Conservation (phyloP, 495 filamentous ascomycete genomes). For the Venustampulla echinocandica region DNA sequence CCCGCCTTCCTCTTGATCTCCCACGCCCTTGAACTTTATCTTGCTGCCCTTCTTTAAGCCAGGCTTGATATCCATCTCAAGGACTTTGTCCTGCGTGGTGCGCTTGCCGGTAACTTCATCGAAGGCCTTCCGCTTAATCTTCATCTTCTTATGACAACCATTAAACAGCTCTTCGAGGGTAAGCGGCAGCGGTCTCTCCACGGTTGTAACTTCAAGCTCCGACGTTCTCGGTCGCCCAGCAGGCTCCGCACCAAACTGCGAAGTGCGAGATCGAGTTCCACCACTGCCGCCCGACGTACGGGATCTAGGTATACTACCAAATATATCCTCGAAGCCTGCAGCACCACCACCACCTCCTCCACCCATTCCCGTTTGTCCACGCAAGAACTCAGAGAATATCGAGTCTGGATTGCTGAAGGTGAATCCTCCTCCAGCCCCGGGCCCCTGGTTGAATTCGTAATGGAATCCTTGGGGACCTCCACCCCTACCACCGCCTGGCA, state of each 20-base stretch:
- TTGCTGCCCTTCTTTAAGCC: constrained; percentile 93
- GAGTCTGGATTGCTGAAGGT: constrained; percentile 72
- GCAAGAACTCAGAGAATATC: constrained; percentile 77
- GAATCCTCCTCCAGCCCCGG: constrained; percentile 53
- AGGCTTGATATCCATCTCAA: constrained; percentile 90
- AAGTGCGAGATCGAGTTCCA: constrained; percentile 27
- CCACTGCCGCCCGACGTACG: constrained; percentile 26
- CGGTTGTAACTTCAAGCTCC: constrained; percentile 80
- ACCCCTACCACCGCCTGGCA: constrained; percentile 34
- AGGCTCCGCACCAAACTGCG: constrained; percentile 33
- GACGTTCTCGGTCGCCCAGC: constrained; percentile 41
- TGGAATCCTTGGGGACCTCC: constrained; percentile 41
- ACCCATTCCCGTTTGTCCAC: constrained; percentile 39
- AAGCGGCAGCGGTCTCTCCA: constrained; percentile 75
- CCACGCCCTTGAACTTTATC: constrained; percentile 93
- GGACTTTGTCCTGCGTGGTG: constrained; percentile 74
- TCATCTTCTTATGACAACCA: constrained; percentile 89
- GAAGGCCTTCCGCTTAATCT: constrained; percentile 92
- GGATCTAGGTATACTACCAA: constrained; percentile 29
- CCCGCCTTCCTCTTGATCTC: constrained; percentile 95
- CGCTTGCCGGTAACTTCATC: constrained; percentile 71
- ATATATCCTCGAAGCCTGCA: constrained; percentile 45
- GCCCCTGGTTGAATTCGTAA: constrained; percentile 49
- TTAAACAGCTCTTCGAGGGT: constrained; percentile 79
- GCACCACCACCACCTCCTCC: too few relatives aligned